A percentile compares a stretch with the other conserved stretches of the same genome.
Evolutionary conservation across 1,284 basidiomycete species (phyloP).

Genomic region (Papiliotrema flavescens): DNA sequence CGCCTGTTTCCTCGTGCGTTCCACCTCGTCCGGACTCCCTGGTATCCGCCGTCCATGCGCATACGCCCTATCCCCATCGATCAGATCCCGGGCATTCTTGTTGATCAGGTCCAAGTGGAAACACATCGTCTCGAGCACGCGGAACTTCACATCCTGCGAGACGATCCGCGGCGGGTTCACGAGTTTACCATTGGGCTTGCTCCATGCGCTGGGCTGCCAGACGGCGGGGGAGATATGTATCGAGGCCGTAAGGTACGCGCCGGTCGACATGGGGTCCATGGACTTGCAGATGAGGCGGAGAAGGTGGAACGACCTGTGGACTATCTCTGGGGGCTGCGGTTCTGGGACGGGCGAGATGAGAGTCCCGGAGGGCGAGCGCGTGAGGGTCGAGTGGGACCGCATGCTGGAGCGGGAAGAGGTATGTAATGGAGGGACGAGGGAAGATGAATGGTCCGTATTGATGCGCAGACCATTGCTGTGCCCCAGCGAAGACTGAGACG

Average conservation of each 20-base stretch:
- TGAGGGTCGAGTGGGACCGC: neutral
- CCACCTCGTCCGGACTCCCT: constrained; percentile 38
- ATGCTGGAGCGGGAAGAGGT: constrained; percentile 4
- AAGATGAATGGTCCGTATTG: neutral
- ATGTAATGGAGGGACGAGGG: neutral
- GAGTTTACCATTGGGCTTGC: constrained; percentile 13
- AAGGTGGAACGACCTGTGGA: constrained; percentile 84
- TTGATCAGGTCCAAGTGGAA: constrained; percentile 28
- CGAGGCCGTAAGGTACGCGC: constrained; percentile 80
- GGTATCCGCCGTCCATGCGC: constrained; percentile 55
- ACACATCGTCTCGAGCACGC: constrained; percentile 27
- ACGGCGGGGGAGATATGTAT: constrained; percentile 84
- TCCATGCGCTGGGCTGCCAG: constrained; percentile 56
- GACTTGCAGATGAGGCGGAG: constrained; percentile 74
- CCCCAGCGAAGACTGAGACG: neutral
- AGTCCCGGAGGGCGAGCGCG: constrained; percentile 11
- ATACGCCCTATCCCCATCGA: constrained; percentile 47
- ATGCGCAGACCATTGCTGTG: neutral
- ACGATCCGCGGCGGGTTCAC: constrained; percentile 20
- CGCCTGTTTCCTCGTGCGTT: constrained; percentile 50
- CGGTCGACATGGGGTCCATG: constrained; percentile 69
- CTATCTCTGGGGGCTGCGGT: constrained; percentile 60
- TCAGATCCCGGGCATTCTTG: constrained; percentile 55
- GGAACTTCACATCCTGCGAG: constrained; percentile 34
- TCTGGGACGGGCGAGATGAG: constrained; percentile 37